phyloP scores from a whole-genome alignment of 2,329 filamentous ascomycete genomes.

The Lithohypha guttulata region DNA sequence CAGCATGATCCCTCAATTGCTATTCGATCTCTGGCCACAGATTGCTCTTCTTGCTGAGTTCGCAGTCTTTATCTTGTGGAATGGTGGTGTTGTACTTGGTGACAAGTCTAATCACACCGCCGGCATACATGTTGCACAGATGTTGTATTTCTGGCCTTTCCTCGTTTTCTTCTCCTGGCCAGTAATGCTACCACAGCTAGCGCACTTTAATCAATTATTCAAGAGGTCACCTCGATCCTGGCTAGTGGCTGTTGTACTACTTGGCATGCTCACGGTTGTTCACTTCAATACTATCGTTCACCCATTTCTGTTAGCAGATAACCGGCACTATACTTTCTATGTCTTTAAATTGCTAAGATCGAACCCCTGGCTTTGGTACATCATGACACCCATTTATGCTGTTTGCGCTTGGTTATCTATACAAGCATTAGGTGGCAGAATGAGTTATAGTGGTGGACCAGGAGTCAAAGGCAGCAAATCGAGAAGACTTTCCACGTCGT shows the following conservation, averaged over 20 bases:
- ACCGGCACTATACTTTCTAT: constrained; percentile 96
- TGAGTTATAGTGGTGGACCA: constrained; percentile 5
- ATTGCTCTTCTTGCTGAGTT: constrained; percentile 58
- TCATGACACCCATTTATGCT: constrained; percentile 60
- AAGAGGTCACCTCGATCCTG: constrained; percentile 31
- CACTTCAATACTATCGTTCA: constrained; percentile 86
- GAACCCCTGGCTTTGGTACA: constrained; percentile 53
- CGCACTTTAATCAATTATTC: constrained; percentile 26
- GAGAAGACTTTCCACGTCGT: constrained; percentile 7
- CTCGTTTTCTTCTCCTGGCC: constrained; percentile 83
- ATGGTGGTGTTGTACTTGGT: constrained; percentile 85
- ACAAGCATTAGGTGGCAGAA: constrained; percentile 45
- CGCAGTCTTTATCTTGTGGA: constrained; percentile 67
- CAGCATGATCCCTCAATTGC: constrained; percentile 14
- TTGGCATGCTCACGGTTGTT: constrained; percentile 43
- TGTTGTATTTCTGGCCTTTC: constrained; percentile 92
- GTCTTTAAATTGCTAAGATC: constrained; percentile 73
- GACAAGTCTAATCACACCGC: constrained; percentile 93
- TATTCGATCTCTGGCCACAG: constrained; percentile 37
- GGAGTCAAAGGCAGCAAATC: constrained; percentile 20
- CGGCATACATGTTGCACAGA: constrained; percentile 77
- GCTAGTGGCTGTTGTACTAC: constrained; percentile 28
- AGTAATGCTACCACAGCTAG: constrained; percentile 48
- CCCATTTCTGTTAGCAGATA: constrained; percentile 91
- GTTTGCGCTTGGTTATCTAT: constrained; percentile 59